Evolutionary conservation across 2,329 filamentous ascomycete species (phyloP).

Genomic region (Beauveria bassiana): DNA sequence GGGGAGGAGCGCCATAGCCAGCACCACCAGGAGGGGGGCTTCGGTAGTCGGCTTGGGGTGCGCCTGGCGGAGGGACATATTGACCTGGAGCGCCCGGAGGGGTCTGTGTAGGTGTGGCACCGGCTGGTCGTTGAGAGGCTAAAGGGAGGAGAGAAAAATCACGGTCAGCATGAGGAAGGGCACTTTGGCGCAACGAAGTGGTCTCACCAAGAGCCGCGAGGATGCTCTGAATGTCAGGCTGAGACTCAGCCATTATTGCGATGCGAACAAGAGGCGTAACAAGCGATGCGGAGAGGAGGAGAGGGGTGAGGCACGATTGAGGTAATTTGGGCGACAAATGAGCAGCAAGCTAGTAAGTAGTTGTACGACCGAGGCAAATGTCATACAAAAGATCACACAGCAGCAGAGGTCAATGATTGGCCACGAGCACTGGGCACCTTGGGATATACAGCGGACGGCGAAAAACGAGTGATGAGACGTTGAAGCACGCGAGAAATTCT

Average conservation of each 20-base stretch:
- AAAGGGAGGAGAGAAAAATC: slow-evolving; percentile 17
- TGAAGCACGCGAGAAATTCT: slow-evolving; percentile 8
- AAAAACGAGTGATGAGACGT: background rate
- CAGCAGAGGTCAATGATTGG: background rate
- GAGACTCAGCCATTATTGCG: slow-evolving; percentile 22
- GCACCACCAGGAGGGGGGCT: slow-evolving; percentile 30
- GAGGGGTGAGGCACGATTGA: background rate
- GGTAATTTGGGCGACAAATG: background rate
- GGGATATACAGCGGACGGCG: slow-evolving; percentile 1
- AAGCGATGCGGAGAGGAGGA: background rate
- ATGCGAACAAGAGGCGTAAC: background rate
- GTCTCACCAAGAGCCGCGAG: slow-evolving; percentile 41
- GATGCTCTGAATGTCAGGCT: slow-evolving; percentile 38
- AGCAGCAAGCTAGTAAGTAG: slow-evolving; percentile 1
- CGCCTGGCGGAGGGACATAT: slow-evolving; percentile 30
- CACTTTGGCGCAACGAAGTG: background rate
- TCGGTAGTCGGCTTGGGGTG: slow-evolving; percentile 25
- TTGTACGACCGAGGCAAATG: slow-evolving; percentile 1
- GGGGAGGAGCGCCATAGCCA: slow-evolving; percentile 26
- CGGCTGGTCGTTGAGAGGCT: slow-evolving; percentile 38
- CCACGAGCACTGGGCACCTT: slow-evolving; percentile 3
- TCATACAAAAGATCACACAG: slow-evolving; percentile 8
- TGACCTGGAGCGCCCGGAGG: slow-evolving; percentile 30
- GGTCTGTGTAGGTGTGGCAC: slow-evolving; percentile 34
- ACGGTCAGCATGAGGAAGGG: slow-evolving; percentile 8